These are phyloP conservation scores for Acacia concinna DNA, from an alignment of 331 rosid species.

Conservation along the genomic window DNA sequence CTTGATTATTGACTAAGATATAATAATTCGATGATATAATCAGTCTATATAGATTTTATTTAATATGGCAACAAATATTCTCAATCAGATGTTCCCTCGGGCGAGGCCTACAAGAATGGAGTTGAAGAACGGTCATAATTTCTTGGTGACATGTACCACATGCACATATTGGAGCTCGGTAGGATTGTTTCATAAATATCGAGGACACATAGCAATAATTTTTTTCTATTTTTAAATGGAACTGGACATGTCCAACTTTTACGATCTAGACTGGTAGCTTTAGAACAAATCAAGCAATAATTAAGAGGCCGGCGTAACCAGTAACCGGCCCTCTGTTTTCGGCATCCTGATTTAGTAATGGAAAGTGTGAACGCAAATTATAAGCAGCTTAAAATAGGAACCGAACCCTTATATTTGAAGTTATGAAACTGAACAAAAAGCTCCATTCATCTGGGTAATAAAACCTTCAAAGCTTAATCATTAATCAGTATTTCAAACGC, in stretches of 20 bases:
- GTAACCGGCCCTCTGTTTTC: constrained; percentile 54
- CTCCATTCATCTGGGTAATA: not conserved
- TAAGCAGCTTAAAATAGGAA: not conserved
- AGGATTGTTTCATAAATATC: not conserved
- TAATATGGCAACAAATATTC: constrained; percentile 21
- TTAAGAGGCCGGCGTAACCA: constrained; percentile 28
- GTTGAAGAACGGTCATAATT: constrained; percentile 26
- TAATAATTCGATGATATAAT: not conserved
- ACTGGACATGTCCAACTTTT: not conserved
- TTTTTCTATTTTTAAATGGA: not conserved
- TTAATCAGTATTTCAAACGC: not conserved
- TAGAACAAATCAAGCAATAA: constrained; percentile 28
- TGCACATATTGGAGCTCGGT: constrained; percentile 37
- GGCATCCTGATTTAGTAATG: constrained; percentile 49
- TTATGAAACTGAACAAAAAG: constrained; percentile 10
- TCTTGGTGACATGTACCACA: constrained; percentile 14
- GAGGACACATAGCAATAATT: not conserved
- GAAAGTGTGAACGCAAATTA: not conserved
- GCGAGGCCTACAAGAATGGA: constrained; percentile 30
- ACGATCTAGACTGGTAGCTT: constrained; percentile 10
- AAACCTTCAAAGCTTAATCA: not conserved
- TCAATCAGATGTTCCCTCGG: not conserved
- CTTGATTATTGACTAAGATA: not conserved
- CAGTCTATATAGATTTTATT: not conserved
- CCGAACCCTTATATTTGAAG: constrained; percentile 1